Evolutionary conservation across 2,329 filamentous ascomycete species (phyloP).

Genomic region (Coniochaeta sp.): DNA sequence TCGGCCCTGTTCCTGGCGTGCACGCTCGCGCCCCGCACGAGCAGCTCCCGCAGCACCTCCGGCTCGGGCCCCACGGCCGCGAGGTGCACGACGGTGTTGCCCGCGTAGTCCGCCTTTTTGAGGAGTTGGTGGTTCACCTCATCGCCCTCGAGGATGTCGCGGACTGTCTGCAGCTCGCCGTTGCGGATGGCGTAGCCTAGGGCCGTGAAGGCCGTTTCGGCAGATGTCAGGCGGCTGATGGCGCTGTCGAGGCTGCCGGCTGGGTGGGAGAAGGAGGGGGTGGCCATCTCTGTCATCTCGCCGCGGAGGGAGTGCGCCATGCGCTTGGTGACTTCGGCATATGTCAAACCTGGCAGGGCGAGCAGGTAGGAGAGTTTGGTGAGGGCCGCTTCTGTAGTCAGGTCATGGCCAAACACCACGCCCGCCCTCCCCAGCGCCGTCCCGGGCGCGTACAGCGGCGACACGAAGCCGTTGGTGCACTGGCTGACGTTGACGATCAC

Average conservation of each 20-base stretch:
- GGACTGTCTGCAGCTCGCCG: conserved; percentile 59
- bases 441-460: conserved; percentile 69
- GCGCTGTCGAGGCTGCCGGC: conserved; percentile 40
- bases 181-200: conserved; percentile 75
- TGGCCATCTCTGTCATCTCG: conserved; percentile 72
- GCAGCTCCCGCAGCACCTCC: conserved; percentile 51
- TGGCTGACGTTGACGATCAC: conserved; percentile 89
- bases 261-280: conserved; percentile 72
- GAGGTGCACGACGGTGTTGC: conserved; percentile 61
- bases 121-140: conserved; percentile 49
- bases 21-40: conserved; percentile 57
- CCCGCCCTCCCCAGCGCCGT: conserved; percentile 75
- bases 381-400: conserved; percentile 84
- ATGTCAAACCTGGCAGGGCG: conserved; percentile 54
- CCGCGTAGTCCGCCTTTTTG: conserved; percentile 72
- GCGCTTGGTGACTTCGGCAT: conserved; percentile 57
- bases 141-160: conserved; percentile 60
- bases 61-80: conserved; percentile 29
- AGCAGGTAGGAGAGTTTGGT: conserved; percentile 87
- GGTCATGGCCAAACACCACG: conserved; percentile 81
- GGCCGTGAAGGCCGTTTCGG: conserved; percentile 61
- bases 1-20: conserved; percentile 58
- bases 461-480: conserved; percentile 72
- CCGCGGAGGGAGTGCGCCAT: conserved; percentile 75
- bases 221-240: background rate